phyloP scores from a whole-genome alignment of 306 rosid species.

The Chamaecrista fasciculata region DNA sequence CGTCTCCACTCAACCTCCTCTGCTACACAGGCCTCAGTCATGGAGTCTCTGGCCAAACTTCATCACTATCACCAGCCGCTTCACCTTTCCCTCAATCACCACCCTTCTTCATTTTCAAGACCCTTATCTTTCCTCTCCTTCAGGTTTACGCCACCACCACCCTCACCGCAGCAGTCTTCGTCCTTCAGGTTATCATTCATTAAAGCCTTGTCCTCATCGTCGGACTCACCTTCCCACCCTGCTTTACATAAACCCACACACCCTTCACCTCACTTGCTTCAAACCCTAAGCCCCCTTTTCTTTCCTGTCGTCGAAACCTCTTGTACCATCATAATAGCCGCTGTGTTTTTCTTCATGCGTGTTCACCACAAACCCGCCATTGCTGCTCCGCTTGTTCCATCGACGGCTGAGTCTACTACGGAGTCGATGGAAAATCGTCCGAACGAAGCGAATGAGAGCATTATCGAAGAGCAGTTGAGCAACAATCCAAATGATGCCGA shows the following conservation, averaged over 20 bases:
- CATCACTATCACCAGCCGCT: conserved; percentile 46
- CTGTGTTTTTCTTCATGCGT: conserved; percentile 56
- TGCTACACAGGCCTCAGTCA: conserved; percentile 17
- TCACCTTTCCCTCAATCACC: conserved; percentile 49
- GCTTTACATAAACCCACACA: conserved; percentile 25
- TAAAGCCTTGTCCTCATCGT: conserved; percentile 33
- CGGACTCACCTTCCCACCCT: not conserved
- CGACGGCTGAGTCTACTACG: conserved; percentile 36
- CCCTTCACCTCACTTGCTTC: conserved; percentile 26
- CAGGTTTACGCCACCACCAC: not conserved
- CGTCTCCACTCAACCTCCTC: not conserved
- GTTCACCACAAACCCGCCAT: conserved; percentile 38
- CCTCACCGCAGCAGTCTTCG: conserved; percentile 21
- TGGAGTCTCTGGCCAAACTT: conserved; percentile 54
- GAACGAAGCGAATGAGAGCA: conserved; percentile 31
- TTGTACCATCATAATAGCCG: conserved; percentile 48
- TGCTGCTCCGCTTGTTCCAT: conserved; percentile 32
- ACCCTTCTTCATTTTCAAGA: conserved; percentile 35
- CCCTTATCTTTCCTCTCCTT: conserved; percentile 41
- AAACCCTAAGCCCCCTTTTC: conserved; percentile 41
- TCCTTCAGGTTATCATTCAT: conserved; percentile 32
- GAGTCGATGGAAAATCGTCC: conserved; percentile 25
- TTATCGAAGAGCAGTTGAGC: conserved; percentile 40
- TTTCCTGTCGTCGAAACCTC: conserved; percentile 47
- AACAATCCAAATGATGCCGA: conserved; percentile 38